These are phyloP conservation scores for Penicillium canariense DNA, from an alignment of 495 filamentous ascomycete genomes.

Conservation along the genomic window DNA sequence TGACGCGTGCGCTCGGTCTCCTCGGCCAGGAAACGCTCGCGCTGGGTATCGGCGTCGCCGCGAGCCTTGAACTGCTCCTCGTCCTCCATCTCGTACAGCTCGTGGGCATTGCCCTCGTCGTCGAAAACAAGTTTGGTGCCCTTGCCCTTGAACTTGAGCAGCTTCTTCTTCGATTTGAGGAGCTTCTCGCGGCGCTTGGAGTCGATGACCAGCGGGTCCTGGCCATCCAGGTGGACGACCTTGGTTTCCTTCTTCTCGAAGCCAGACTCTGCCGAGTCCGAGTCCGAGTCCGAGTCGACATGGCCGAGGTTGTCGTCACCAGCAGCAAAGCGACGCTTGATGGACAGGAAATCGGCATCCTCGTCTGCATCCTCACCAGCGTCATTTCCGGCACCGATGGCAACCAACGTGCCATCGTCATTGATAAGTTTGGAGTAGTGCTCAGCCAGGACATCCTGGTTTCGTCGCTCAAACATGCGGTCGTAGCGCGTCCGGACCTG, in stretches of 20 bases:
- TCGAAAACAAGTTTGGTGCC: conserved; percentile 86
- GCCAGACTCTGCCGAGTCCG: conserved; percentile 23
- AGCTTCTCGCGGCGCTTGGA: conserved; percentile 92
- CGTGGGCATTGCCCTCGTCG: conserved; percentile 81
- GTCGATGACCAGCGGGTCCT: conserved; percentile 74
- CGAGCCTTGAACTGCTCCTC: conserved; percentile 72
- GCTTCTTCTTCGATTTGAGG: conserved; percentile 89
- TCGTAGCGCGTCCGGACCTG: conserved; percentile 90
- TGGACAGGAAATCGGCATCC: conserved; percentile 79
- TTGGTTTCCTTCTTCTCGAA: conserved; percentile 28
- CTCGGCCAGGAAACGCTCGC: conserved; percentile 69
- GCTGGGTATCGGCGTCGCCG: conserved; percentile 72
- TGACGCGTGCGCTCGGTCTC: conserved; percentile 69
- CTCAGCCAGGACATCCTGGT: conserved; percentile 88
- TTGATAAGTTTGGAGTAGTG: conserved; percentile 87
- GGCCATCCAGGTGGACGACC: conserved; percentile 48
- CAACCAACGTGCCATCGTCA: conserved; percentile 54
- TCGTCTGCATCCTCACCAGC: conserved; percentile 53
- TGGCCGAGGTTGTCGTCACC: conserved; percentile 39
- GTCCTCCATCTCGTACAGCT: conserved; percentile 82
- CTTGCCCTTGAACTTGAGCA: conserved; percentile 81
- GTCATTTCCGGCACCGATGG: conserved; percentile 34
- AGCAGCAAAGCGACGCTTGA: conserved; percentile 76
- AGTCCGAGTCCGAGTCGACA: conserved; percentile 22
- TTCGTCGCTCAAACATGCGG: conserved; percentile 92